Conservation (phyloP, 805 yeast genomes). For the Candida oleophila region DNA sequence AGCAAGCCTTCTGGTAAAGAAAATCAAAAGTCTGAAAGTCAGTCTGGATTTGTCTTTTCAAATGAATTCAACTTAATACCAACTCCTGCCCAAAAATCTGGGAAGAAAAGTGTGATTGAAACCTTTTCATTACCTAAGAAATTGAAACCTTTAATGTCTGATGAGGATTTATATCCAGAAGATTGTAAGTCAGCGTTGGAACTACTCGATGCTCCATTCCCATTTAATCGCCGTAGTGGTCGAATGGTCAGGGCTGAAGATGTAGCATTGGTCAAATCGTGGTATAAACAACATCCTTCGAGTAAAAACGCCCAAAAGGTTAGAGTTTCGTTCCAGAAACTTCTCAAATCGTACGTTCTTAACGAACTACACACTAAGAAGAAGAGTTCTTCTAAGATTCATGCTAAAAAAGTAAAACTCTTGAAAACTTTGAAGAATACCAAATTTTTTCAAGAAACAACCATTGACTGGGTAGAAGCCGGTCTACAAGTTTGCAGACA, state of each 20-base stretch:
- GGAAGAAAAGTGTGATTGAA: slow-evolving; percentile 31
- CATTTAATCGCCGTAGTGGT: slow-evolving; percentile 78
- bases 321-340: slow-evolving; percentile 82
- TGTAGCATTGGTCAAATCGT: slow-evolving; percentile 76
- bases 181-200: slow-evolving; percentile 55
- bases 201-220: slow-evolving; percentile 80
- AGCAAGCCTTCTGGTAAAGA: slow-evolving; percentile 23
- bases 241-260: slow-evolving; percentile 81
- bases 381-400: slow-evolving; percentile 36
- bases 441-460: slow-evolving; percentile 85
- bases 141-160: slow-evolving; percentile 52
- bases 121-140: slow-evolving; percentile 41
- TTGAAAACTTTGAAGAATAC: slow-evolving; percentile 70
- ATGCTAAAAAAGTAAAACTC: slow-evolving; percentile 56
- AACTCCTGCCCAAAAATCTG: slow-evolving; percentile 1
- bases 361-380: slow-evolving; percentile 57
- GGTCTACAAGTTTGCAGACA: slow-evolving; percentile 91
- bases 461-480: slow-evolving; percentile 98
- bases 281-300: slow-evolving; percentile 75
- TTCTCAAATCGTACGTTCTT: slow-evolving; percentile 72
- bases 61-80: not conserved
- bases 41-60: not conserved
- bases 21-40: not conserved
- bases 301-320: slow-evolving; percentile 69
- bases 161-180: slow-evolving; percentile 25